Base-by-base conservation (phyloP, 306 rosid species). In the Dryas alaskensis region DNA sequence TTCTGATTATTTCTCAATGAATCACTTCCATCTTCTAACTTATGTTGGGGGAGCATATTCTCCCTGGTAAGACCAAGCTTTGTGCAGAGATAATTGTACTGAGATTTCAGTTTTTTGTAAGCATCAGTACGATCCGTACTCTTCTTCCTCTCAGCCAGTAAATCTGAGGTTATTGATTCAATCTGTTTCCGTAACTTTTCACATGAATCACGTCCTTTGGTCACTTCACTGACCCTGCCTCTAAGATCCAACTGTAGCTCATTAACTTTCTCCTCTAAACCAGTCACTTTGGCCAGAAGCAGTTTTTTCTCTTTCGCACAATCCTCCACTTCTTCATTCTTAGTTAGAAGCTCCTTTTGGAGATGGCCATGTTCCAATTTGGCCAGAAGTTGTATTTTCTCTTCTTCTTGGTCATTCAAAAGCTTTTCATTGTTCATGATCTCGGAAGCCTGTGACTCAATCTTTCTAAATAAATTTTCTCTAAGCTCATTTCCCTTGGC, bases 61-160 rank as follows among this genome's bases (percentile, higher is more conserved):
- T 91, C 92, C 27, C 50, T 61, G 2, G 78, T 81, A 46, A 89
- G 91, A 74, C 95, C 95, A 78, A 49, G 40, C 84, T 92, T 91
- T 46, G 67, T 46, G 17, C 84, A 76, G 55, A 94, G 89, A 51
- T 66, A 94, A 77, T 69, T 79, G 54, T 92, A 74, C 63, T 92
- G 95, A 72, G 96, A 89, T 76, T 88, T 92, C 44, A 92, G 87
- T 55, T 78, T 88, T 80, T 86, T 94, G 90, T 77, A 88, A 0
- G 85, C 85, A 40, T 81, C 92, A 64, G 65, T 61, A 5, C 73
- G 49, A 3, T 67, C 74, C 62, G 60, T 70, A 57, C 60, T 81
- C 83, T 81, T 87, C 81, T 70, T 72, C 80, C 58, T 89, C 83
- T 89, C 96, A 14, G 40, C 78, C 80, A 22, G 60, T 78, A 93